A percentile compares a stretch with the other conserved stretches of the same genome.
phyloP scores from a whole-genome alignment of 2,329 filamentous ascomycete species.

The Chaetomiaceae sp. region DNA sequence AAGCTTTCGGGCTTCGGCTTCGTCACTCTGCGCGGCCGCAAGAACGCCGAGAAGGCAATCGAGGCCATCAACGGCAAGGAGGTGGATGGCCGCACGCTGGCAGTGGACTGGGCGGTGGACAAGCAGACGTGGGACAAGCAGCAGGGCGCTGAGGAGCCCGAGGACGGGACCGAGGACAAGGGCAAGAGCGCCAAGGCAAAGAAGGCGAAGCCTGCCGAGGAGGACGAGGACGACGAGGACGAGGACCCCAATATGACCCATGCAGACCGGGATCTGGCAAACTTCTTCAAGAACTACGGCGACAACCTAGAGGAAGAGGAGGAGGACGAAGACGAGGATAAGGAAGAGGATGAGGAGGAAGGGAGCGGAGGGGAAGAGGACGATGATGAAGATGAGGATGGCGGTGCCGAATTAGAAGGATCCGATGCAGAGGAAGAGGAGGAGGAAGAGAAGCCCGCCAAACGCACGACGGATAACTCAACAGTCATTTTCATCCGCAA shows the following conservation, averaged over 20 bases:
- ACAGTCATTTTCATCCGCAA: conserved; percentile 90
- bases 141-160: conserved; percentile 32
- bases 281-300: conserved; percentile 55
- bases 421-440: conserved; percentile 35
- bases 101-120: conserved; percentile 96
- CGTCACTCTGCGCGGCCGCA: conserved; percentile 77
- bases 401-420: conserved; percentile 43
- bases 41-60: conserved; percentile 88
- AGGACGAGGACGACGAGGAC: conserved; percentile 31
- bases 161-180: background rate
- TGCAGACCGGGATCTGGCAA: conserved; percentile 40
- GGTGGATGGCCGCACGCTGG: conserved; percentile 80
- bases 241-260: conserved; percentile 33
- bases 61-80: conserved; percentile 82
- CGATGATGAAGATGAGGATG: conserved; percentile 39
- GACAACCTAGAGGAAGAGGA: conserved; percentile 55
- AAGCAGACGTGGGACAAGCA: conserved; percentile 77
- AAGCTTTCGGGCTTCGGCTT: conserved; percentile 88
- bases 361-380: conserved; percentile 39
- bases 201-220: conserved; percentile 37
- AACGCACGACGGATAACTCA: conserved; percentile 55
- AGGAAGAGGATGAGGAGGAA: conserved; percentile 34
- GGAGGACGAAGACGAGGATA: conserved; percentile 41
- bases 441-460: conserved; percentile 34
- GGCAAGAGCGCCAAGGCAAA: conserved; percentile 26